Evolutionary conservation across 1,139 yeast species (phyloP).

Genomic region (Arxiozyma slooffiae): DNA sequence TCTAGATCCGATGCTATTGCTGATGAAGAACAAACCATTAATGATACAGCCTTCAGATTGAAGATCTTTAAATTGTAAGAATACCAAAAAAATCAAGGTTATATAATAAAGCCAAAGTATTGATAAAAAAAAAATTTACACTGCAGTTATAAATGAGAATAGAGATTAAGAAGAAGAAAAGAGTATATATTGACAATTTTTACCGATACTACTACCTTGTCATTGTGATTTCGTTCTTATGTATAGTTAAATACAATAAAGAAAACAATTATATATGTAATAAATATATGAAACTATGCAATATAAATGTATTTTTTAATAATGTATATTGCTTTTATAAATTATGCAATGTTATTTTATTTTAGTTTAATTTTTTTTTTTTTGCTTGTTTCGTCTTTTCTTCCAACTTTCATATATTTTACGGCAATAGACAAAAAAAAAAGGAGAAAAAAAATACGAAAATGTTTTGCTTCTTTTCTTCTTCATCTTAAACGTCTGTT

Average conservation of each 20-base stretch:
- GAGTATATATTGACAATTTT: no score
- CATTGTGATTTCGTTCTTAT: not conserved
- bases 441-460: no score
- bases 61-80: conserved; percentile 51
- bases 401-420: no score
- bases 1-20: conserved; percentile 46
- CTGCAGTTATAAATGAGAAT: not conserved
- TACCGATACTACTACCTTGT: not conserved
- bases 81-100: not conserved
- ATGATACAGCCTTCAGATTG: conserved; percentile 72
- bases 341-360: not conserved
- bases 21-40: conserved; percentile 84
- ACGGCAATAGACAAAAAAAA: no score
- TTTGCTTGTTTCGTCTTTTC: not conserved
- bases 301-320: no score
- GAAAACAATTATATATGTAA: no score
- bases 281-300: not conserved
- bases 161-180: not conserved
- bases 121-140: conserved; percentile 1
- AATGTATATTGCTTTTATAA: no score
- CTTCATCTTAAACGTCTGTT: no score
- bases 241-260: not conserved
- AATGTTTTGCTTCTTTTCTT: no score
- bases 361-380: no score
- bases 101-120: not conserved